Evolutionary conservation across 164 flowering plant species (phyloP).

Genomic region (Liriodendron chinense): DNA sequence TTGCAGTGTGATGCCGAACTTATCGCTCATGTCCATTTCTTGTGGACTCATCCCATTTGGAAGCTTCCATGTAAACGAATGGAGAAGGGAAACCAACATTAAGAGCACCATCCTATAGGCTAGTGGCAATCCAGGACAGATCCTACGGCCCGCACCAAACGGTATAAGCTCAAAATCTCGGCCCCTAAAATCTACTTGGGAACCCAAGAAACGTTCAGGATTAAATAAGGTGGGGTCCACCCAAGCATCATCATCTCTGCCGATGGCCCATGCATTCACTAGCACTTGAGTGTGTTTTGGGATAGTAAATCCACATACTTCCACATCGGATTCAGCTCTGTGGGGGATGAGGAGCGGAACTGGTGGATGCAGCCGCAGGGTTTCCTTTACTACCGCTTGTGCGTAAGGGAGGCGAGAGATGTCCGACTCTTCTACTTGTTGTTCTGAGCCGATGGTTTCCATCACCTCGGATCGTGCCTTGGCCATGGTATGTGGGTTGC

Average conservation of each 20-base stretch:
- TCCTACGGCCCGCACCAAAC: slow-evolving; percentile 19
- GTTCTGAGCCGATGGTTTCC: slow-evolving; percentile 13
- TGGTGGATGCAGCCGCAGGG: slow-evolving; percentile 8
- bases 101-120: slow-evolving; percentile 17
- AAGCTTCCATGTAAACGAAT: slow-evolving; percentile 18
- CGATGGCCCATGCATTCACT: slow-evolving; percentile 7
- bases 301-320: slow-evolving; percentile 1
- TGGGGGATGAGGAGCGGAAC: slow-evolving; percentile 12
- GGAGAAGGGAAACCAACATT: slow-evolving; percentile 18
- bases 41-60: neutral
- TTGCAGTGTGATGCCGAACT: slow-evolving; percentile 16
- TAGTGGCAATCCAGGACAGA: slow-evolving; percentile 18
- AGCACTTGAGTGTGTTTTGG: slow-evolving; percentile 8
- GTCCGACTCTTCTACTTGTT: slow-evolving; percentile 4
- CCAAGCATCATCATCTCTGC: slow-evolving; percentile 6
- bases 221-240: slow-evolving; percentile 6
- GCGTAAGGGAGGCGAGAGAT: slow-evolving; percentile 3
- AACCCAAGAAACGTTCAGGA: slow-evolving; percentile 36
- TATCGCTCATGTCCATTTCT: slow-evolving; percentile 18
- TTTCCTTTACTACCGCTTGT: slow-evolving; percentile 9
- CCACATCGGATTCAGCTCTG: neutral
- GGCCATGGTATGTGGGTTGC: slow-evolving; percentile 11
- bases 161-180: slow-evolving; percentile 7
- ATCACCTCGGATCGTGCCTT: slow-evolving; percentile 18
- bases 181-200: neutral